Evolutionary conservation across 192 early-diverging fungal genomes (phyloP), one percentile per base, ranked within the genome.

Genomic region (Coemansia javaensis): DNA sequence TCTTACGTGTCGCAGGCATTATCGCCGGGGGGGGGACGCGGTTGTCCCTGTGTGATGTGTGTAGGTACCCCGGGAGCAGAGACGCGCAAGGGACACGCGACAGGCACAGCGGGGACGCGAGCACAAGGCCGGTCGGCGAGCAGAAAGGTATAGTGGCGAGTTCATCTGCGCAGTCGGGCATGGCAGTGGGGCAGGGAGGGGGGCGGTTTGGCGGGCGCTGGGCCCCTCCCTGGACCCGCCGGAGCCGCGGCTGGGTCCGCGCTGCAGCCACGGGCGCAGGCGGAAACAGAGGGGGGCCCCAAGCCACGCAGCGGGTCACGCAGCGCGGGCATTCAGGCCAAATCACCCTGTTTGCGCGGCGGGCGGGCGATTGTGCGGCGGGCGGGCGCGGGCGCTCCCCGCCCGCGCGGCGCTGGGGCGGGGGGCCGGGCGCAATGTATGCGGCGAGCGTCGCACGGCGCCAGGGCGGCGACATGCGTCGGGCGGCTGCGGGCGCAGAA

Each of bases 281-380:
- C 49, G 49, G 49, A 40, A 50, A 51, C 41, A 51, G 38, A 50
- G 41, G 53, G 54, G 48, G 27, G 40, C 47, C n/a, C n/a, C 44
- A 64, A 64, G 62, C 62, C 62, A 59, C 47, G 56, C 56, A 50
- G 40, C 34, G 21, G 28, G 42, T 50, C 56, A 59, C 30, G 56
- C 56, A 32, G n/a, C n/a, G n/a, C 33, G 22, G 11, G 21, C 44
- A 28, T 25, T 47, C 30, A 38, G 36, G 32, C 39, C 30, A 37
- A 40, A 16, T 44, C 40, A 37, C 24, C 27, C 27, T 35, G 34
- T 25, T 32, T 50, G 21, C 32, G 41, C 47, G 22, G 44, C 41
- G 47, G 32, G 33, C 21, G 28, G 21, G 2, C 39, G 24, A 50
- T 58, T 58, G 55, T 42, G 34, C 18, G 17, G 33, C 17, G 38